Conservation (phyloP, 345 rosid species). For the Eucalyptus decipiens region DNA sequence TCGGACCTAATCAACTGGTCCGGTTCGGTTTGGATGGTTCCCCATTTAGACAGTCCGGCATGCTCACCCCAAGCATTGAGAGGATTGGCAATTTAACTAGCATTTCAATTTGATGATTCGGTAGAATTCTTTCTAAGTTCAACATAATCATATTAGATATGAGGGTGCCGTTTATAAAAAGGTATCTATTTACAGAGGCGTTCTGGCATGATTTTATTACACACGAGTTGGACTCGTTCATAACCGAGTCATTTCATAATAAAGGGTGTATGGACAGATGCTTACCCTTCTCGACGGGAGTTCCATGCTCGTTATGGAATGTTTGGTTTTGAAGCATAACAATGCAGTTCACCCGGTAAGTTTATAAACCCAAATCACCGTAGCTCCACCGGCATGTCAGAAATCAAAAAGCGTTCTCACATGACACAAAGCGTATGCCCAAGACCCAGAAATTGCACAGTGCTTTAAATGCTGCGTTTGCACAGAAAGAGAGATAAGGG, state of each 20-base stretch:
- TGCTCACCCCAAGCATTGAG: no score
- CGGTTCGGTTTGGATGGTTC: fast-evolving
- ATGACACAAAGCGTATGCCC: not conserved
- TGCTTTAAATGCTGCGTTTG: not conserved
- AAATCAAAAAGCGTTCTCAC: not conserved
- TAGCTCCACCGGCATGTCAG: not conserved
- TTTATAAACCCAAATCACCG: not conserved
- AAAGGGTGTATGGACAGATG: no score
- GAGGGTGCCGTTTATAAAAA: not conserved
- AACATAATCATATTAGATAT: not conserved
- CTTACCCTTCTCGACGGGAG: not conserved
- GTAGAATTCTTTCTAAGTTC: not conserved
- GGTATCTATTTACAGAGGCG: not conserved
- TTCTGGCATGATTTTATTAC: not conserved
- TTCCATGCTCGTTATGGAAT: not conserved
- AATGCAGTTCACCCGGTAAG: not conserved
- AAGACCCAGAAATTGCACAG: not conserved
- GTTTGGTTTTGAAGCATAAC: not conserved
- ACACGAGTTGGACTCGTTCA: not conserved
- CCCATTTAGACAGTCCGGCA: fast-evolving
- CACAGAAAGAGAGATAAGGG: not conserved
- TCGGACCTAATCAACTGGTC: fast-evolving
- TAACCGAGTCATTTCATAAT: not conserved
- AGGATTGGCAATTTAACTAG: not conserved
- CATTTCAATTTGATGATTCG: not conserved